Base-by-base conservation (phyloP, 768 basidiomycete genomes). In the Tricholoma bakamatsutake region DNA sequence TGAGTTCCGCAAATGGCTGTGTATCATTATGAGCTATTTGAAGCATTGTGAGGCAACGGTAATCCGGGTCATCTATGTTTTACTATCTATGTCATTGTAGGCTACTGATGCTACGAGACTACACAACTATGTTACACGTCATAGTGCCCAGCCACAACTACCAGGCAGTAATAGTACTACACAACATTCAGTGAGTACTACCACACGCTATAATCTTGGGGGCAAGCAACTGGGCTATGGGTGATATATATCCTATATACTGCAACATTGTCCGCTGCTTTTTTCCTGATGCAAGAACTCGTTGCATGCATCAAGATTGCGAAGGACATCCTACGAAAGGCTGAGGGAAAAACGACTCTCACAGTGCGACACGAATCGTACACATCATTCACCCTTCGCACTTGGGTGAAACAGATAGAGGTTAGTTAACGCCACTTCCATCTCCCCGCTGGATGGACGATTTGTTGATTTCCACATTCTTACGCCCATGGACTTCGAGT, bases 311-410 rank as follows among this genome's bases (percentile, higher is more conserved):
- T 61, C 35, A 60, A 57, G 30, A n/a, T 52, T 9, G 61, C 61
- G 5, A 62, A 55, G 50, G 59, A 59, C 1, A 52, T 64, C n/a
- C 1, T 62, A 33, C 54, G 50, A 24, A 62, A 61, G 24, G 58
- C 52, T 9, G 5, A 39, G 10, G 55, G 46, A 17, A 6, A 30
- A n/a, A n/a, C 11, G 15, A 31, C 46, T 8, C 46, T 47, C 28
- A 17, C n/a, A 47, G 8, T 47, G 18, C 28, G 42, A 12, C 40
- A 53, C 9, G 28, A 47, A 17, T 30, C 46, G 8, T 47, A 17
- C 28, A 30, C 27, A 15, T 9, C 9, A 17, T 47, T 31, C 46
- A 31, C 46, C 46, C 28, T n/a, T 30, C 46, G 5, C 17, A 18
- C 10, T 17, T 48, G 46, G 46, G 42, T 53, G 8, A 37, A 53